Evolutionary conservation across 176 grass and related monocot species (phyloP).

Genomic region (Juncus inflexus): DNA sequence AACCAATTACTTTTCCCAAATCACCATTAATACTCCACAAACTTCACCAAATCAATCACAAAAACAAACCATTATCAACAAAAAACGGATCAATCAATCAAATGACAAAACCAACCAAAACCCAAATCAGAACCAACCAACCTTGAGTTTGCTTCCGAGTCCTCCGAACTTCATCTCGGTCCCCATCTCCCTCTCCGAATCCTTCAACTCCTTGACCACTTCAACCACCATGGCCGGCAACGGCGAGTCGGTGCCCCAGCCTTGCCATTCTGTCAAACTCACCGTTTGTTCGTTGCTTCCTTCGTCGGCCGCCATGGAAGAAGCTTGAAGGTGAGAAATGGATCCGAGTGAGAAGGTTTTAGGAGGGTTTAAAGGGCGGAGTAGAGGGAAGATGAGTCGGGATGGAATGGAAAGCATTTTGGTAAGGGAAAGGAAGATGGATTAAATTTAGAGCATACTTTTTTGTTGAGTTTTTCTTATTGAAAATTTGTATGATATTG

Average conservation of each 20-base stretch:
- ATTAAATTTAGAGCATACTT: too few species aligned
- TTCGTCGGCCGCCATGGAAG: conserved; percentile 22
- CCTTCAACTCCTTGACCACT: conserved; percentile 45
- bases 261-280: conserved; percentile 57
- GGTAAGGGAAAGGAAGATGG: neutral
- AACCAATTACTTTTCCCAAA: too few species aligned
- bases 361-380: conserved; percentile 13
- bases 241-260: conserved; percentile 72
- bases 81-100: too few species aligned
- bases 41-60: neutral
- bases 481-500: too few species aligned
- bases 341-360: neutral
- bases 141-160: conserved; percentile 69
- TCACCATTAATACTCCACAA: too few species aligned
- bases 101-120: too few species aligned
- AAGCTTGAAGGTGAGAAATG: conserved; percentile 14
- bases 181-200: conserved; percentile 41
- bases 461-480: too few species aligned
- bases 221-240: conserved; percentile 42
- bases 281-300: conserved; percentile 32
- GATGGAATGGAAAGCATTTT: conserved; percentile 38
- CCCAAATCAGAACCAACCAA: neutral
- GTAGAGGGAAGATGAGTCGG: conserved; percentile 29
- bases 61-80: too few species aligned
- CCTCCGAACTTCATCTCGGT: conserved; percentile 69